Percentiles rank a stretch among this genome's conserved stretches.
Evolutionary conservation across 2,329 filamentous ascomycete genomes (phyloP).

Genomic region (Cladosporium sp.): DNA sequence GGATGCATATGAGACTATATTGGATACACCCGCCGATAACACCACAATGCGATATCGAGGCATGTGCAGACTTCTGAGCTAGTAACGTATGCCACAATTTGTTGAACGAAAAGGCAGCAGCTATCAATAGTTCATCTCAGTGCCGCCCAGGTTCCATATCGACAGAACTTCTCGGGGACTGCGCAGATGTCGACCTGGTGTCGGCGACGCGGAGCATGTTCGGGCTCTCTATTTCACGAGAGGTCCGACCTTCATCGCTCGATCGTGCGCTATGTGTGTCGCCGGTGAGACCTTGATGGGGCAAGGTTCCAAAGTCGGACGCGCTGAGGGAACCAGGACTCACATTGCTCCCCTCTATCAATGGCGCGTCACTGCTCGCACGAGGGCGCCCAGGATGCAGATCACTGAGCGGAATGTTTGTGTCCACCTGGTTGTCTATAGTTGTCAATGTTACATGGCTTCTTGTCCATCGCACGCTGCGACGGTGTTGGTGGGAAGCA

Average conservation of each 20-base stretch:
- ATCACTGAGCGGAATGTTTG: background rate
- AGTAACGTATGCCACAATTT: too few species aligned
- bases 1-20: too few species aligned
- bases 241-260: background rate
- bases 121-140: too few species aligned
- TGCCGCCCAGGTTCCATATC: too few species aligned
- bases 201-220: background rate
- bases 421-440: background rate
- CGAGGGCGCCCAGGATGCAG: background rate
- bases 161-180: background rate
- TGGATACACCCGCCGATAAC: too few species aligned
- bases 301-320: background rate
- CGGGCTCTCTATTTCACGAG: background rate
- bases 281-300: background rate
- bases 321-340: background rate
- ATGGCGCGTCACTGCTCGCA: conserved; percentile 5
- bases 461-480: conserved; percentile 8
- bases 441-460: background rate
- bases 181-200: background rate
- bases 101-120: too few species aligned
- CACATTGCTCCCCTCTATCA: background rate
- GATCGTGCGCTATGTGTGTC: background rate
- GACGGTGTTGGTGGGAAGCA: background rate
- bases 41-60: too few species aligned
- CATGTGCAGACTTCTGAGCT: too few species aligned